Evolutionary conservation across 345 rosid species (phyloP).

Genomic region (Syzygium aromaticum): DNA sequence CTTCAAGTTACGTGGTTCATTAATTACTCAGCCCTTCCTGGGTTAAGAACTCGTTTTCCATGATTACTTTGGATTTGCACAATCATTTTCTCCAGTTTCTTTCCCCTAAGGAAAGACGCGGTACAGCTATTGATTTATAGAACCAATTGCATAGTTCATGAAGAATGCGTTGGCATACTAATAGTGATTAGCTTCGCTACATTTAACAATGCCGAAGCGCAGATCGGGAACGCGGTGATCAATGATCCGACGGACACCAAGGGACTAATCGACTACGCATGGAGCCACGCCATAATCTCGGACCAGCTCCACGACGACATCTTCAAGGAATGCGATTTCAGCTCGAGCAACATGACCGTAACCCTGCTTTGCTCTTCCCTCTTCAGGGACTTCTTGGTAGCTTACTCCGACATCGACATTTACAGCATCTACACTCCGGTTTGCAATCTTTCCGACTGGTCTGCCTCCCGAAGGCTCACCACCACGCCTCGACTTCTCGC

Average conservation of each 20-base stretch:
- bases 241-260: slow-evolving; percentile 42
- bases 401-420: slow-evolving; percentile 49
- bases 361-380: background rate
- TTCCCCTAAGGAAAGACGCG: background rate
- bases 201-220: background rate
- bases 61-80: no score
- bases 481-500: background rate
- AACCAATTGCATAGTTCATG: no score
- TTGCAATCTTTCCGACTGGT: slow-evolving; percentile 19
- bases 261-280: slow-evolving; percentile 61
- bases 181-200: background rate
- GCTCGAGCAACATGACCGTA: background rate
- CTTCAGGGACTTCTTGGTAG: slow-evolving; percentile 19
- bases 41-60: no score
- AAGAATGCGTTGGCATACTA: background rate
- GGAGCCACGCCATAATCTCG: slow-evolving; percentile 72
- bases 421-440: slow-evolving; percentile 60
- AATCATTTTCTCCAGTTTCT: no score
- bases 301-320: slow-evolving; percentile 43
- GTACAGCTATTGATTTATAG: background rate
- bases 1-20: background rate
- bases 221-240: slow-evolving; percentile 77
- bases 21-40: no score
- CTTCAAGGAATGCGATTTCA: slow-evolving; percentile 31
- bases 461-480: background rate